These are phyloP conservation scores for Aspergillus felis DNA, from an alignment of 2,329 filamentous ascomycete species.

Conservation along the genomic window DNA sequence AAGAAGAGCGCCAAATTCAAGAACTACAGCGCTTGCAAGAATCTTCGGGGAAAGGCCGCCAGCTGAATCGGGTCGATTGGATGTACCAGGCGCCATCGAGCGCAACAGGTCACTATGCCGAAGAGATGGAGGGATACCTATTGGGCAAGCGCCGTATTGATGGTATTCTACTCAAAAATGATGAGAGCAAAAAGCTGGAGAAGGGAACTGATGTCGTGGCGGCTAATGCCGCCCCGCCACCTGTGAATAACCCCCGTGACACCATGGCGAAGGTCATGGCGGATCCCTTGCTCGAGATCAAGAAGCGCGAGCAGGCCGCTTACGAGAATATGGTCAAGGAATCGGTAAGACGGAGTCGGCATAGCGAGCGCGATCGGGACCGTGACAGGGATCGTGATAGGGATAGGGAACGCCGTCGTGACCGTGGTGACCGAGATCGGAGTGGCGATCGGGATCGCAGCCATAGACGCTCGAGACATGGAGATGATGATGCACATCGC, in stretches of 20 bases:
- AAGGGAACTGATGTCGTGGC: conserved; percentile 53
- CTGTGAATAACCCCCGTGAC: conserved; percentile 72
- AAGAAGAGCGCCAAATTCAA: conserved; percentile 88
- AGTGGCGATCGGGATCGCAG: conserved; percentile 17
- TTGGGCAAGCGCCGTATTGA: conserved; percentile 92
- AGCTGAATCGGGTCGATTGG: conserved; percentile 86
- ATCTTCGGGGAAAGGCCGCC: conserved; percentile 76
- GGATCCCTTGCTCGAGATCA: conserved; percentile 89
- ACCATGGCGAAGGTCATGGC: conserved; percentile 81
- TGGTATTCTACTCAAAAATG: conserved; percentile 70
- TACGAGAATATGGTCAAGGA: conserved; percentile 57
- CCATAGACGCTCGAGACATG: conserved; percentile 21
- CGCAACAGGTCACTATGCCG: conserved; percentile 65
- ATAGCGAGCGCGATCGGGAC: conserved; percentile 15
- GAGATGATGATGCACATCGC: conserved; percentile 20
- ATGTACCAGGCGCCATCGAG: conserved; percentile 89
- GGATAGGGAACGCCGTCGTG: conserved; percentile 16
- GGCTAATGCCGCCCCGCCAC: conserved; percentile 28
- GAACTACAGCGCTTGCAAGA: conserved; percentile 89
- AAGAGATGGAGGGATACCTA: conserved; percentile 91
- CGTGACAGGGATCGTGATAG: conserved; percentile 14
- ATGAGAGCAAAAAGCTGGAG: conserved; percentile 74
- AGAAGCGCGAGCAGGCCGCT: conserved; percentile 80
- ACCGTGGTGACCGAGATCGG: conserved; percentile 9
- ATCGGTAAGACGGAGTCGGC: conserved; percentile 31